Evolutionary conservation across 495 filamentous ascomycete genomes (phyloP), one percentile per base, ranked within the genome.

Genomic region (Entonaema liquescens): DNA sequence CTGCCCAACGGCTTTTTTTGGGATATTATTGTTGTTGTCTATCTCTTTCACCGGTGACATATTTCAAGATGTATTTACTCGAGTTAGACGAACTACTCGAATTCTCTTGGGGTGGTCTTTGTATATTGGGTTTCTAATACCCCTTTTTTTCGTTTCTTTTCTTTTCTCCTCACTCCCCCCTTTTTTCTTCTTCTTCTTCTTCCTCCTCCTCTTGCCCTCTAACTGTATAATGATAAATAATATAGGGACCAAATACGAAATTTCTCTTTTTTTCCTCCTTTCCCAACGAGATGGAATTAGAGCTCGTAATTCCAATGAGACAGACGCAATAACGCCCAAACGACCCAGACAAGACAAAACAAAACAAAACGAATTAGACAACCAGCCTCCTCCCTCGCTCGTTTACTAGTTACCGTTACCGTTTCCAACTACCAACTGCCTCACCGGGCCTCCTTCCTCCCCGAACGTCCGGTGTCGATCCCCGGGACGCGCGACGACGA

Each of bases 381-480:
- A n/a, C n/a, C n/a, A n/a, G n/a, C n/a, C n/a, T n/a, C n/a, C n/a
- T n/a, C n/a, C n/a, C n/a, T n/a, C n/a, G n/a, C 23, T 50, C 36
- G 3, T 40, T 33, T 5, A 3, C 28, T n/a, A 1, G 13, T 25
- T 11, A 25, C n/a, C 17, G 9, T 9, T 25, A 50, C 21, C 47
- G 12, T n/a, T 28, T 11, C 23, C 9, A 25, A 50, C 23, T 2
- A 2, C 26, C 23, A 50, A 12, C 11, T 5, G 4, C 4, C 3
- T 68, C 59, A 67, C 55, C 70, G 50, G 0, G 52, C 23, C 5
- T 68, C 65, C 61, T 65, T 68, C 59, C 59, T 64, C 5, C 60
- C 55, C 29, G 64, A 62, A 13, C 59, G 65, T 0, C 38, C 29
- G 2, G 35, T 17, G 50, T 52, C 40, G 68, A 57, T 1, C 61